Conservation (phyloP, 441 rosid genomes). For the Gossypium gossypioides region DNA sequence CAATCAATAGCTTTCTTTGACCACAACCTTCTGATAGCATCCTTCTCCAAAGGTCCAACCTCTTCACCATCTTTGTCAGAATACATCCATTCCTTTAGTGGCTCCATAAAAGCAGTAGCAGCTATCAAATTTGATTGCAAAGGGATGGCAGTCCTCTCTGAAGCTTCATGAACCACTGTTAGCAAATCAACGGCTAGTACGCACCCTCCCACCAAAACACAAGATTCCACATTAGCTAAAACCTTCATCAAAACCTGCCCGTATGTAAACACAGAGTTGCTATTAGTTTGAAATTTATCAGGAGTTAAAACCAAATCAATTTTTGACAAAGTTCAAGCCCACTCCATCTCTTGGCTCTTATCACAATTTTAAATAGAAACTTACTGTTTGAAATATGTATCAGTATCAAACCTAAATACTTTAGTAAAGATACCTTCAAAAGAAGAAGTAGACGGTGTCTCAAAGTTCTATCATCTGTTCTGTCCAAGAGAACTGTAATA, state of each 20-base stretch:
- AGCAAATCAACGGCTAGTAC: constrained; percentile 94
- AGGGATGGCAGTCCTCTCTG: constrained; percentile 95
- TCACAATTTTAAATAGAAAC: not conserved
- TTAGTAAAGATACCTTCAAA: constrained; percentile 53
- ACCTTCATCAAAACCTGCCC: constrained; percentile 85
- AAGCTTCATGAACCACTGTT: constrained; percentile 87
- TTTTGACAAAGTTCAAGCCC: not conserved
- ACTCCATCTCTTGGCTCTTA: not conserved
- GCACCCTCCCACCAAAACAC: constrained; percentile 95
- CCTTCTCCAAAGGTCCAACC: constrained; percentile 95
- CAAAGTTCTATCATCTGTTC: constrained; percentile 93
- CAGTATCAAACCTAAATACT: not conserved
- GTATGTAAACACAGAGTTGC: not conserved
- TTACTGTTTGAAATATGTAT: not conserved
- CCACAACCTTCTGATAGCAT: constrained; percentile 91
- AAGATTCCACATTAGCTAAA: constrained; percentile 81
- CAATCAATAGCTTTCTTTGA: constrained; percentile 84
- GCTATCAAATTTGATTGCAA: constrained; percentile 95
- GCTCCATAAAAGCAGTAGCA: constrained; percentile 99
- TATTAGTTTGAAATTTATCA: constrained; percentile 10
- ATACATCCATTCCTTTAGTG: constrained; percentile 97
- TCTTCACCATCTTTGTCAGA: constrained; percentile 63
- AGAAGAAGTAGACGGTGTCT: constrained; percentile 94
- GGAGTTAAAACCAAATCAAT: not conserved
- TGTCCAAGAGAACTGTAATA: constrained; percentile 86